Conservation (phyloP, 768 basidiomycete genomes). For the Suillus placidus region DNA sequence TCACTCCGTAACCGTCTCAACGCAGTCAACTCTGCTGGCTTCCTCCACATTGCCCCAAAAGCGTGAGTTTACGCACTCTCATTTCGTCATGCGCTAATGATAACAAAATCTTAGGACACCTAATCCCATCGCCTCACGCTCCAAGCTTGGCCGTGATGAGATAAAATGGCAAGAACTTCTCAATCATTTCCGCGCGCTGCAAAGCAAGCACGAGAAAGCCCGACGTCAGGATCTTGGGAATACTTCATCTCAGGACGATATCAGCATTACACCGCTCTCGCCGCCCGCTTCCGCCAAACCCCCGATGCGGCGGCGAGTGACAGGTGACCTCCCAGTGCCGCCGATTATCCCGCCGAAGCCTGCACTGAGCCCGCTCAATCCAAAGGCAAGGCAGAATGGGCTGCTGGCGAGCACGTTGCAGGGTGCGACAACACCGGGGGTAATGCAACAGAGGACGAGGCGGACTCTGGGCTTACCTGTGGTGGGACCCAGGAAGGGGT, state of each 20-base stretch:
- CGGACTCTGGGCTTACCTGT: slow-evolving; percentile 45
- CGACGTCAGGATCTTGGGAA: slow-evolving; percentile 74
- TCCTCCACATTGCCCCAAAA: slow-evolving; percentile 87
- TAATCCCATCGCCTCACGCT: slow-evolving; percentile 53
- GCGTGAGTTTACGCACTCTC: slow-evolving; percentile 50
- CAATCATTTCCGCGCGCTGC: slow-evolving; percentile 87
- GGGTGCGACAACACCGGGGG: slow-evolving; percentile 26
- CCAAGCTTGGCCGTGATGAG: slow-evolving; percentile 81
- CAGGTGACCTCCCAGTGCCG: slow-evolving; percentile 47
- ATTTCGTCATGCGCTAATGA: background rate
- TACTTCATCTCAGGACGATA: slow-evolving; percentile 1
- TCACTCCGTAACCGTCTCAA: slow-evolving; percentile 92
- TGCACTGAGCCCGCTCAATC: slow-evolving; percentile 74
- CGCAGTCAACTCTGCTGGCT: slow-evolving; percentile 94
- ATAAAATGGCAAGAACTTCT: slow-evolving; percentile 98
- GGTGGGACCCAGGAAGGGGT: slow-evolving; percentile 33
- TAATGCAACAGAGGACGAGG: slow-evolving; percentile 41
- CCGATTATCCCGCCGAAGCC: slow-evolving; percentile 39
- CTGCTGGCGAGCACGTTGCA: slow-evolving; percentile 40
- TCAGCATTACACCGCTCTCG: background rate
- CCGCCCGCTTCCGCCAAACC: slow-evolving; percentile 37
- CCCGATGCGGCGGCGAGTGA: slow-evolving; percentile 61
- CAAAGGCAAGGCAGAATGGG: slow-evolving; percentile 57
- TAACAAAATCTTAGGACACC: slow-evolving; percentile 33
- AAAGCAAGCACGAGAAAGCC: slow-evolving; percentile 90